Conservation (phyloP, 2,329 filamentous ascomycete genomes). For the Aaosphaeria arxii region DNA sequence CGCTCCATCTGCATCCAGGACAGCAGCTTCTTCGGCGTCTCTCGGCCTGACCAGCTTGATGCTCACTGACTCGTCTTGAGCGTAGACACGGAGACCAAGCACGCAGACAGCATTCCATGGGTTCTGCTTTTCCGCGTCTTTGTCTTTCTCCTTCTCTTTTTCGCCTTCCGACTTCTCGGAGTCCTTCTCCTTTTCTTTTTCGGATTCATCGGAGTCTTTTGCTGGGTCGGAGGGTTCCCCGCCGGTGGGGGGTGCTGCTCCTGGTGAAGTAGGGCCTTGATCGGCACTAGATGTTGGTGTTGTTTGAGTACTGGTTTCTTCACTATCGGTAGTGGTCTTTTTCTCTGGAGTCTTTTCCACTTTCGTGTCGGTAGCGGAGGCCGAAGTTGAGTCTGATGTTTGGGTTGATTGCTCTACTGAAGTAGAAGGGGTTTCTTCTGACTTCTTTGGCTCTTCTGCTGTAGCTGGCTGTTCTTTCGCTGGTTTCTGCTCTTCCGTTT, state of each 20-base stretch:
- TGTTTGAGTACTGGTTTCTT: not conserved
- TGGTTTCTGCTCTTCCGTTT: not conserved
- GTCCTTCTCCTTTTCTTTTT: conserved; percentile 8
- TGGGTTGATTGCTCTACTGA: not conserved
- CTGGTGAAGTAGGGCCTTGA: not conserved
- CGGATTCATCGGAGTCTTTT: not conserved
- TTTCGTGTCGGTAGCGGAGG: not conserved
- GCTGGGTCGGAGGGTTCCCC: not conserved
- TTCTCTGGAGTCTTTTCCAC: not conserved
- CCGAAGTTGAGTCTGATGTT: not conserved
- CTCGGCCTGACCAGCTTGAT: conserved; percentile 31
- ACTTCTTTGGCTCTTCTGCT: not conserved
- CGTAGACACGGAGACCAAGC: conserved; percentile 54
- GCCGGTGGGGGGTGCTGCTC: not conserved
- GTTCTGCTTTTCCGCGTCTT: conserved; percentile 12
- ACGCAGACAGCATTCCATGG: conserved; percentile 62
- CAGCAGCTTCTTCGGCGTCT: conserved; percentile 25
- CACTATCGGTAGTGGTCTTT: not conserved
- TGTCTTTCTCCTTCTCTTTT: conserved; percentile 3
- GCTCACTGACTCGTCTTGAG: conserved; percentile 25
- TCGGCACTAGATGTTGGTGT: not conserved
- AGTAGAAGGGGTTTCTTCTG: not conserved
- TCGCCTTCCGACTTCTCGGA: too few species aligned
- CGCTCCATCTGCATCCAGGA: conserved; percentile 28
- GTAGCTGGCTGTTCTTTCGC: conserved; percentile 2